Evolutionary conservation across 257 asterid species (phyloP).

Genomic region (Solanum paucissectum): DNA sequence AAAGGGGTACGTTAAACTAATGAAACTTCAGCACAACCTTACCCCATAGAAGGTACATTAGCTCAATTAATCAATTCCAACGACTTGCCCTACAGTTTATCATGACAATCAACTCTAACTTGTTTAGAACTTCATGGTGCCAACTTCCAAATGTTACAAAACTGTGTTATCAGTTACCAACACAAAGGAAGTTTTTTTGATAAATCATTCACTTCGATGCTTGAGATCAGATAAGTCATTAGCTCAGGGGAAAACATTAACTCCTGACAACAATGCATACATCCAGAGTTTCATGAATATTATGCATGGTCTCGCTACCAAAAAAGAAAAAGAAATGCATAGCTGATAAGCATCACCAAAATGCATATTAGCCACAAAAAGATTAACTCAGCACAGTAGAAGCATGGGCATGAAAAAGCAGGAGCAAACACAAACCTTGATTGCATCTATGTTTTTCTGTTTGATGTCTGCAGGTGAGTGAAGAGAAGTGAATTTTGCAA

Average conservation of each 20-base stretch:
- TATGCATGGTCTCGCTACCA: background rate
- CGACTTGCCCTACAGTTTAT: background rate
- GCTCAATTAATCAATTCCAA: background rate
- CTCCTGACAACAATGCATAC: background rate
- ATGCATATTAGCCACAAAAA: background rate
- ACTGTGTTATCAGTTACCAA: background rate
- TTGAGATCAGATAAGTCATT: background rate
- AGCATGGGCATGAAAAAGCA: background rate
- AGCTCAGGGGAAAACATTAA: background rate
- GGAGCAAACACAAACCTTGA: constrained; percentile 53
- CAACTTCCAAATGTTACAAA: background rate
- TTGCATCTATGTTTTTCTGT: constrained; percentile 91
- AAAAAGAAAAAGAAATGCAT: background rate
- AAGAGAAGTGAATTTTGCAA: constrained; percentile 94
- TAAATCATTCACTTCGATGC: background rate
- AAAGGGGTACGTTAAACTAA: background rate
- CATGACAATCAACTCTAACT: background rate
- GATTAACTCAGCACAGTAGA: background rate
- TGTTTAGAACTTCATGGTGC: background rate
- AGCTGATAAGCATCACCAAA: background rate
- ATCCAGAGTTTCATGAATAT: background rate
- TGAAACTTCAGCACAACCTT: background rate
- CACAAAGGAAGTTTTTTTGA: background rate
- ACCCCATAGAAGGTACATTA: background rate
- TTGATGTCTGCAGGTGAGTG: constrained; percentile 98